Evolutionary conservation across 768 basidiomycete species (phyloP), one percentile per base, ranked within the genome.

Genomic region (Crucibulum laeve): DNA sequence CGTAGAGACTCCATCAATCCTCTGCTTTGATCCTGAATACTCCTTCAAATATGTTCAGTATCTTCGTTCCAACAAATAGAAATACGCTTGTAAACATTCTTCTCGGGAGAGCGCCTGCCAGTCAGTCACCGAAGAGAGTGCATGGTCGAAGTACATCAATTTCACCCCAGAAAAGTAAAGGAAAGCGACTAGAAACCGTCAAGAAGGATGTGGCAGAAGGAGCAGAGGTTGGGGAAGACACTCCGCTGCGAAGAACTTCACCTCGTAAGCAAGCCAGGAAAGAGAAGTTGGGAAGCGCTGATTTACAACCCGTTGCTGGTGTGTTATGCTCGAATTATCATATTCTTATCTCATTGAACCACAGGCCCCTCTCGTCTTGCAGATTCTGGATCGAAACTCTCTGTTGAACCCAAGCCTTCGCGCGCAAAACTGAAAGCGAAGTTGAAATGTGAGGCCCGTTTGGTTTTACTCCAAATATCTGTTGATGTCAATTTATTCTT

Each of bases 41-140:
- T 39, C 25, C 2, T 5, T 37, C 17, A 10, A 15, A 42, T 24
- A 32, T 24, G n/a, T n/a, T n/a, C n/a, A 82, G 80, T 0, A 75
- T 72, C 18, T 83, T 80, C 53, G 67, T 76, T 18, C 79, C 81
- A 0, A 61, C 76, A 1, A 65, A 62, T 13, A 60, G 65, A 38
- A 82, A 75, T 51, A 63, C 63, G 1, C 71, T 83, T 0, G 56
- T 71, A 2, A 74, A 80, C 33, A 72, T 81, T 19, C 66, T 82
- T 2, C 66, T 82, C 4, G 67, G 76, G 14, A 70, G 70, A 5
- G 65, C 74, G 0, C 38, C 61, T 23, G 32, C 15, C 15, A 21
- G 41, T 8, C 15, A 25, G 3, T 61, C 63, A 4, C 40, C 60
- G 4, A 55, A 54, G 38, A 61, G 48, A 36, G 48, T 50, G 15